phyloP scores from a whole-genome alignment of 1,284 basidiomycete genomes.

The Abortiporus biennis region DNA sequence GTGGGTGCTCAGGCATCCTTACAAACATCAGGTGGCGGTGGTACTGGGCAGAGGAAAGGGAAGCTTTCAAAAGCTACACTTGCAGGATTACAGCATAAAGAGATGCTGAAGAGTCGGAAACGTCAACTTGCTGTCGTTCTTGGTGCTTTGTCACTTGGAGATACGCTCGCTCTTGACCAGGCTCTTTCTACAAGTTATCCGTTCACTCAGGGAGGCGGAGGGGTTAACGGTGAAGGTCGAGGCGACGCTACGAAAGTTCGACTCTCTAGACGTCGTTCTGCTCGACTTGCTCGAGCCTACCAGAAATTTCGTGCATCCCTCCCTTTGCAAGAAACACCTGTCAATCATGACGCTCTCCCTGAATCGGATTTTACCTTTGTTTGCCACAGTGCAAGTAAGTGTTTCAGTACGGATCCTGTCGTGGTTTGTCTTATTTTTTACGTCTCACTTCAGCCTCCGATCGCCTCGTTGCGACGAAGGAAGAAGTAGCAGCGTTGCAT shows the following conservation, averaged over 20 bases:
- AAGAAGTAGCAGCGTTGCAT: constrained; percentile 59
- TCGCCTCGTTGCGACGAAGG: constrained; percentile 56
- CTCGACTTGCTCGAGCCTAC: constrained; percentile 24
- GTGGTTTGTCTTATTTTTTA: not conserved
- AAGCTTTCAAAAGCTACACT: constrained; percentile 54
- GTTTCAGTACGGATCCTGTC: constrained; percentile 13
- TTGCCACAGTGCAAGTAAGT: constrained; percentile 66
- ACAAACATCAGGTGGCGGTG: not conserved
- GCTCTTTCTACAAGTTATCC: constrained; percentile 60
- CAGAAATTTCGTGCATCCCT: constrained; percentile 15
- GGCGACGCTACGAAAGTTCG: constrained; percentile 20
- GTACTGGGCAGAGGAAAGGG: constrained; percentile 30
- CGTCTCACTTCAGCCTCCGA: constrained; percentile 55
- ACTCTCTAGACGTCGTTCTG: constrained; percentile 23
- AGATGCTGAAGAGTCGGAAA: constrained; percentile 60
- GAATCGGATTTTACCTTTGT: constrained; percentile 49
- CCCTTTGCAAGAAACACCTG: constrained; percentile 6
- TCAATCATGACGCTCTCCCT: constrained; percentile 30
- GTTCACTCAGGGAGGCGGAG: constrained; percentile 28
- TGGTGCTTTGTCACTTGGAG: constrained; percentile 53
- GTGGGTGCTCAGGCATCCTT: constrained; percentile 5
- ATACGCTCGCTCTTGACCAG: constrained; percentile 67
- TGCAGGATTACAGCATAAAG: constrained; percentile 69
- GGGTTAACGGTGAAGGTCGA: constrained; percentile 16
- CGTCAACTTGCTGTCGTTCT: constrained; percentile 63